These are phyloP conservation scores for Colletotrichum lupini DNA, from an alignment of 2,329 filamentous ascomycete genomes.

Conservation along the genomic window DNA sequence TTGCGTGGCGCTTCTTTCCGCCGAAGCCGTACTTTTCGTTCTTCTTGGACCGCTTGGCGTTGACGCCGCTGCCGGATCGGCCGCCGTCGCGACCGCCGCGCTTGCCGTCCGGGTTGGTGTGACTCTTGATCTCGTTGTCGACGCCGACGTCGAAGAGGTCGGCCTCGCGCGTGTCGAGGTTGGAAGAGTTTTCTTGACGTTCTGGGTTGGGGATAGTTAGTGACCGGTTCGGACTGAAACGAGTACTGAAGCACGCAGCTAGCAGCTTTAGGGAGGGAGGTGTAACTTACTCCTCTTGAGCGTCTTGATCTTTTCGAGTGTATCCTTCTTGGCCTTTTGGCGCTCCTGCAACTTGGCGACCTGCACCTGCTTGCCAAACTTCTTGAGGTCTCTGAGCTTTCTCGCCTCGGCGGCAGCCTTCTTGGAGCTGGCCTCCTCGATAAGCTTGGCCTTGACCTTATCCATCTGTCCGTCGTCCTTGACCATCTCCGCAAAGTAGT, in stretches of 20 bases:
- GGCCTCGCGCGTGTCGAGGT: slow-evolving; percentile 77
- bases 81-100: slow-evolving; percentile 50
- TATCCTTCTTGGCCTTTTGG: slow-evolving; percentile 90
- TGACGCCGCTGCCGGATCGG: slow-evolving; percentile 53
- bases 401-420: slow-evolving; percentile 92
- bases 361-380: slow-evolving; percentile 99
- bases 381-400: slow-evolving; percentile 94
- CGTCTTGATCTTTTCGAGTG: slow-evolving; percentile 92
- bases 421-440: slow-evolving; percentile 91
- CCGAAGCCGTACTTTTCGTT: slow-evolving; percentile 95
- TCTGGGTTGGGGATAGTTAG: slow-evolving; percentile 62
- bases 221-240: neutral
- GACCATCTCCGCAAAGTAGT: slow-evolving; percentile 99
- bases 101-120: slow-evolving; percentile 55
- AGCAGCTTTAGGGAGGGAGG: neutral
- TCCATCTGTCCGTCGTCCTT: slow-evolving; percentile 99
- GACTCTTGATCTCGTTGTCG: slow-evolving; percentile 71
- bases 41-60: slow-evolving; percentile 89
- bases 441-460: slow-evolving; percentile 91
- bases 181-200: slow-evolving; percentile 77
- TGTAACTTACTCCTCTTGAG: slow-evolving; percentile 90
- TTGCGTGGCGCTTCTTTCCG: slow-evolving; percentile 91
- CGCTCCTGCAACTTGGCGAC: slow-evolving; percentile 95
- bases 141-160: slow-evolving; percentile 93
- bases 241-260: neutral